These are phyloP conservation scores for Microdochium bolleyi DNA, from an alignment of 2,329 filamentous ascomycete species.

Conservation along the genomic window DNA sequence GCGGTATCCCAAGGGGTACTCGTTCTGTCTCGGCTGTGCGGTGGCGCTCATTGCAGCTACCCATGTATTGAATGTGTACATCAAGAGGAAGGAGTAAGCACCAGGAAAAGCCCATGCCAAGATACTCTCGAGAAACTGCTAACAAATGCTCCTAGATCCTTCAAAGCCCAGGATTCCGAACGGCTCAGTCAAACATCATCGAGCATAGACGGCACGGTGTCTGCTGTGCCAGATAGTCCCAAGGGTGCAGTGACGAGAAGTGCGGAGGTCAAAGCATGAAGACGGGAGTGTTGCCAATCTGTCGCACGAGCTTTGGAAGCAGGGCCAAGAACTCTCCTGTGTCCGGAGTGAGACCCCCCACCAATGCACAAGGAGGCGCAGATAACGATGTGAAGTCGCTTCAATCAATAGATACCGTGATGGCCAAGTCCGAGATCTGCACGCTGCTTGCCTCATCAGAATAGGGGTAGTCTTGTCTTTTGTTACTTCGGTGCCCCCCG, in stretches of 20 bases:
- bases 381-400: too few species aligned
- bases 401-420: too few species aligned
- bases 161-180: background rate
- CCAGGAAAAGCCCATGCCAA: background rate
- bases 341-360: too few species aligned
- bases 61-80: conserved; percentile 11
- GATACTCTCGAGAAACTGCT: background rate
- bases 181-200: background rate
- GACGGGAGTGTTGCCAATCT: too few species aligned
- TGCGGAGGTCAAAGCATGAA: background rate
- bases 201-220: background rate
- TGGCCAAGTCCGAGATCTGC: too few species aligned
- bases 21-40: conserved; percentile 22
- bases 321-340: too few species aligned
- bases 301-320: too few species aligned
- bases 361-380: too few species aligned
- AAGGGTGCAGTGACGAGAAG: background rate
- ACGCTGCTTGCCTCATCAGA: too few species aligned
- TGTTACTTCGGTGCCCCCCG: too few species aligned
- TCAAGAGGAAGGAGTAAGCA: conserved; percentile 14
- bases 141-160: background rate
- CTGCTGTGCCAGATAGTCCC: background rate
- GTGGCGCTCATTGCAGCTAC: conserved; percentile 16
- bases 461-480: too few species aligned
- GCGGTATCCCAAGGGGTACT: conserved; percentile 30